Base-by-base conservation (phyloP, 1,284 basidiomycete species). In the Fomitopsis pinicola region DNA sequence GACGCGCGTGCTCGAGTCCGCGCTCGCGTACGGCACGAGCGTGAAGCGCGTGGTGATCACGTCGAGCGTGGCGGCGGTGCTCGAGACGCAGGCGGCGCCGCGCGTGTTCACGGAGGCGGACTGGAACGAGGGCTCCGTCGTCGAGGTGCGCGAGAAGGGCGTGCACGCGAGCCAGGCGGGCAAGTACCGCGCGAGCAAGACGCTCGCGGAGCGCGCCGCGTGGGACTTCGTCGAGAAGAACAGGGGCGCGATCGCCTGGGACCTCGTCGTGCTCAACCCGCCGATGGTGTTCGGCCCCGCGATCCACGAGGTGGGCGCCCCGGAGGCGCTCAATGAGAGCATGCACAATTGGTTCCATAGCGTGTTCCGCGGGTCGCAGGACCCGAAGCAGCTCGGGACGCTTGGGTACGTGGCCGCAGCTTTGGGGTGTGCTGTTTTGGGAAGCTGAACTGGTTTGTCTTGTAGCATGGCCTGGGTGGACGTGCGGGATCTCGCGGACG, bases 41-140 rank as follows among this genome's bases (percentile, higher is more conserved):
- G 77, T 91, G 59, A 81, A 85, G 69, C 83, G 91, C 1, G 85
- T 93, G 53, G 75, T 92, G 60, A 88, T 87, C 2, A 78, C 77
- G 28, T 83, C 88, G 0, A 79, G 77, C 54, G 52, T 54, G 14
- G 85, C 81, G 0, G 73, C 85, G 3, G 72, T 88, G 61, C 64
- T 82, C 44, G 73, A 76, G 60, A 66, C 72, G 5, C 67, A 73
- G 5, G 36, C 10, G 19, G 19, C 28, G 17, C 57, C 68, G 59
- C 42, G 57, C 60, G 64, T 55, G 55, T 79, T 77, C 65, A 76
- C 73, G 40, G 82, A 84, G 63, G 64, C 69, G 2, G 81, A 89
- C 71, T 94, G 90, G 91, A 90, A 92, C 74, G 72, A 82, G 14
- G 76, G 79, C 46, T 78, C 81, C 7, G 72, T 83, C 22, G 72